A percentile compares a stretch with the other conserved stretches of the same genome.
These are phyloP conservation scores for Trichoderma reesei DNA, from an alignment of 495 filamentous ascomycete genomes.

Conservation along the genomic window DNA sequence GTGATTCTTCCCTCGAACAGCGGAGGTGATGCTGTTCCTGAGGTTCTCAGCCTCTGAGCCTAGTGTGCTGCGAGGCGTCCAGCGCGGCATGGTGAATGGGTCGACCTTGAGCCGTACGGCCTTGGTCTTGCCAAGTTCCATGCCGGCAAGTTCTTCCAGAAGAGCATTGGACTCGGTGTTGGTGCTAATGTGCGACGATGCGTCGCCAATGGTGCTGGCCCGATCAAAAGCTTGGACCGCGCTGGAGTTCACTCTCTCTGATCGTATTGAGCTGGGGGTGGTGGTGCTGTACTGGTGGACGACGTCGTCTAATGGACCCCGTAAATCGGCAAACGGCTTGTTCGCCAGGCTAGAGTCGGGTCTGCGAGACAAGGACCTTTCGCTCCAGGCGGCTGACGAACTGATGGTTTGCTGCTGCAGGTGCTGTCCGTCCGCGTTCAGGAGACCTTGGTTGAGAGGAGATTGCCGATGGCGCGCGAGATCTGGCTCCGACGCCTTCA, in stretches of 20 bases:
- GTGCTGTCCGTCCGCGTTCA: not conserved
- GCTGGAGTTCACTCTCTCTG: slow-evolving; percentile 12
- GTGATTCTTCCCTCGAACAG: slow-evolving; percentile 35
- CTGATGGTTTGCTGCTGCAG: slow-evolving; percentile 13
- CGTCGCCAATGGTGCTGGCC: slow-evolving; percentile 10
- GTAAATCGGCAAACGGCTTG: slow-evolving; percentile 12
- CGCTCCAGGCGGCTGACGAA: slow-evolving; percentile 10
- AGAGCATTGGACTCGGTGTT: slow-evolving; percentile 21
- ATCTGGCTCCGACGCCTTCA: slow-evolving; percentile 17
- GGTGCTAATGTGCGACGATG: slow-evolving; percentile 13
- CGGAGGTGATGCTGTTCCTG: slow-evolving; percentile 21
- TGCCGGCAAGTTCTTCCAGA: slow-evolving; percentile 19
- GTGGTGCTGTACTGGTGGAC: slow-evolving; percentile 3
- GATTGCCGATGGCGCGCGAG: not conserved
- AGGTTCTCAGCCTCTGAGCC: slow-evolving; percentile 25
- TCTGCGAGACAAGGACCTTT: slow-evolving; percentile 1
- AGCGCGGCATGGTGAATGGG: slow-evolving; percentile 26
- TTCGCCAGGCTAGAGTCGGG: not conserved
- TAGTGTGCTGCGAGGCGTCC: slow-evolving; percentile 27
- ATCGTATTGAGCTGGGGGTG: slow-evolving; percentile 1
- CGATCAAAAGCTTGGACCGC: slow-evolving; percentile 14
- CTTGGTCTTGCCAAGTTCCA: slow-evolving; percentile 22
- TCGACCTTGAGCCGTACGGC: slow-evolving; percentile 26
- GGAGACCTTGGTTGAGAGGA: not conserved
- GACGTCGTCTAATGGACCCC: slow-evolving; percentile 14